Evolutionary conservation across 148 eudicot genomes (phyloP).

Genomic region (Oxyria digyna): DNA sequence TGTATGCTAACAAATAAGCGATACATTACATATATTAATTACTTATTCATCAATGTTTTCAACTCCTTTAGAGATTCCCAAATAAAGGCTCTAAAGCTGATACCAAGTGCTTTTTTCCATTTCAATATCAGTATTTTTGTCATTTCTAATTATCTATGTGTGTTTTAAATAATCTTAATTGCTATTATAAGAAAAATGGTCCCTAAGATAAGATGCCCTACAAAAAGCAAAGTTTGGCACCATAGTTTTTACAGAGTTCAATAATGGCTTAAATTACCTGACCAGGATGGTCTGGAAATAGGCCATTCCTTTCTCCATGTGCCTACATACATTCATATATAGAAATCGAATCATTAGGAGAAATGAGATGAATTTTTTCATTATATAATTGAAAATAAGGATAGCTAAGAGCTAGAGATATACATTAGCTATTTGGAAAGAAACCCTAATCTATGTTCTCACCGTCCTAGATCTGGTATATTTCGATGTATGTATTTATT

Average conservation of each 20-base stretch:
- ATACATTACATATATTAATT: not conserved
- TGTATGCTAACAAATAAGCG: no score
- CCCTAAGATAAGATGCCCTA: not conserved
- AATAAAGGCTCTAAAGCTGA: slow-evolving; percentile 9
- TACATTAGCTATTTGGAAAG: no score
- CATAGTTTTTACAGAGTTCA: slow-evolving; percentile 1
- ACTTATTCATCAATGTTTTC: not conserved
- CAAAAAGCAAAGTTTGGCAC: slow-evolving; percentile 1
- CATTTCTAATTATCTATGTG: not conserved
- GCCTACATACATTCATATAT: slow-evolving; percentile 14
- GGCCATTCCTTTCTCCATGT: slow-evolving; percentile 35
- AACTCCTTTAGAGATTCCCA: slow-evolving; percentile 6
- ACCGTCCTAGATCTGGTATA: no score
- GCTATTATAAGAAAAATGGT: not conserved
- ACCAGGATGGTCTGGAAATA: slow-evolving; percentile 33
- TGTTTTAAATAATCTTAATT: not conserved
- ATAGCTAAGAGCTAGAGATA: not conserved
- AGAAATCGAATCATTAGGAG: not conserved
- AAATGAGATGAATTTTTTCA: not conserved
- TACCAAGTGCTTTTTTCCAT: slow-evolving; percentile 4
- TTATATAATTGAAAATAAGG: not conserved
- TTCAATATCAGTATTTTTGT: not conserved
- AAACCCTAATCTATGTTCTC: no score
- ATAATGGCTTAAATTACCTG: slow-evolving; percentile 20
- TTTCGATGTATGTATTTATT: no score